Percentiles rank a stretch among this genome's conserved stretches.
Evolutionary conservation across 306 rosid genomes (phyloP).

Genomic region (Comarum palustre): DNA sequence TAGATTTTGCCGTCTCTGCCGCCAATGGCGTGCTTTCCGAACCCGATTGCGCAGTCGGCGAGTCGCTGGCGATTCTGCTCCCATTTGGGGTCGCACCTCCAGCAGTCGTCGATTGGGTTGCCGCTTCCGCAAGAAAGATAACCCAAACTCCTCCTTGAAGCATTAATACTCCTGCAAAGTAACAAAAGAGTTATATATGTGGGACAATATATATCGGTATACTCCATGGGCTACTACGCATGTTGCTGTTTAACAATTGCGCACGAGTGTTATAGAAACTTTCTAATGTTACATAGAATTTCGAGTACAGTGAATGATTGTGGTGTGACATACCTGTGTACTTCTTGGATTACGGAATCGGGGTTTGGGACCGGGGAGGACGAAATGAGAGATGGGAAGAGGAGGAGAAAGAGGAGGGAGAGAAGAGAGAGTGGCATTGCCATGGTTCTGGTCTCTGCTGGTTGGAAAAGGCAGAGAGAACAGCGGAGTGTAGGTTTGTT

Average conservation of each 20-base stretch:
- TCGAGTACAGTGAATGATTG: background rate
- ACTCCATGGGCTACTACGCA: too few relatives aligned
- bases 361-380: constrained; percentile 66
- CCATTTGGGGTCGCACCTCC: constrained; percentile 88
- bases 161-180: constrained; percentile 63
- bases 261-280: background rate
- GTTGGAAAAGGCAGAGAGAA: constrained; percentile 16
- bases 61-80: constrained; percentile 57
- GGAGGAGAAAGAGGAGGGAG: constrained; percentile 29
- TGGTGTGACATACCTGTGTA: constrained; percentile 41
- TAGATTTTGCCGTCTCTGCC: constrained; percentile 77
- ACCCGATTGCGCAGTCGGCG: constrained; percentile 83
- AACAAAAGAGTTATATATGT: background rate
- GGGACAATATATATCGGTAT: too few relatives aligned
- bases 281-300: background rate
- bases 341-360: constrained; percentile 55
- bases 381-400: constrained; percentile 36
- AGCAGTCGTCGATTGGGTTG: constrained; percentile 90
- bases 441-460: constrained; percentile 33
- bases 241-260: too few relatives aligned
- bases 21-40: constrained; percentile 77
- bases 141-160: constrained; percentile 58
- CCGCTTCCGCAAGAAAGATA: constrained; percentile 69
- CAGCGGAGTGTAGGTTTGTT: constrained; percentile 21
- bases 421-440: constrained; percentile 42